Evolutionary conservation across 176 grass and related monocot species (phyloP), one percentile per base, ranked within the genome.

Genomic region (Hyparrhenia diplandra): DNA sequence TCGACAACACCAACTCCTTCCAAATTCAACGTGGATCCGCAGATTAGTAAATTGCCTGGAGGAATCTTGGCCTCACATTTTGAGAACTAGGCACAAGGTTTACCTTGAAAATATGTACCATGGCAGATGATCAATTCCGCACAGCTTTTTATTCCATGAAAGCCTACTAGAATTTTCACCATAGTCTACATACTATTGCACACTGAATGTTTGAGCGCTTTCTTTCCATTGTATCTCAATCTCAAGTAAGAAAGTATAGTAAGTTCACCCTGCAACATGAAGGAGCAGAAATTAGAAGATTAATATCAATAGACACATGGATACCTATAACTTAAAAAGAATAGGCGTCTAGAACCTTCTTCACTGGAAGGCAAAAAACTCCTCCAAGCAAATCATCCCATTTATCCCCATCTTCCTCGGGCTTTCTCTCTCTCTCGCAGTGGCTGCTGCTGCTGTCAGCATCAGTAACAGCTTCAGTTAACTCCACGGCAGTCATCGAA

Each of bases 401-500:
- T 32, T 96, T 96, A 74, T 99, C 97, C 86, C 84, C 92, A 87
- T 99, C 93, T 93, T 96, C 93, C 88, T 93, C 92, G 1, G 90
- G 92, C 92, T 92, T n/a, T n/a, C n/a, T 98, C 87, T 98, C 95
- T 97, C 92, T 94, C 92, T 92, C 95, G 62, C 95, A 98, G 89
- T 95, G 93, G 97, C 90, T 95, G 89, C 92, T 93, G 97, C 74
- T 99, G 91, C 92, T 95, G 92, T 99, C 97, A 87, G 90, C 95
- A 82, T 98, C 95, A 84, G 87, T 97, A 92, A 94, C 95, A 98
- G 95, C 95, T 82, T 99, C 97, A 95, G 92, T 93, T 88, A 93
- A 92, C 90, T 96, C n/a, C 97, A 95, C 92, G 87, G 92, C 97
- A 90, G 90, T 95, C 97, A 95, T 99, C 87, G 90, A 99, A 90